Percentiles rank a stretch among this genome's conserved stretches.
These are phyloP conservation scores for Stachybotrys echinatus DNA, from an alignment of 2,329 filamentous ascomycete genomes.

Conservation along the genomic window DNA sequence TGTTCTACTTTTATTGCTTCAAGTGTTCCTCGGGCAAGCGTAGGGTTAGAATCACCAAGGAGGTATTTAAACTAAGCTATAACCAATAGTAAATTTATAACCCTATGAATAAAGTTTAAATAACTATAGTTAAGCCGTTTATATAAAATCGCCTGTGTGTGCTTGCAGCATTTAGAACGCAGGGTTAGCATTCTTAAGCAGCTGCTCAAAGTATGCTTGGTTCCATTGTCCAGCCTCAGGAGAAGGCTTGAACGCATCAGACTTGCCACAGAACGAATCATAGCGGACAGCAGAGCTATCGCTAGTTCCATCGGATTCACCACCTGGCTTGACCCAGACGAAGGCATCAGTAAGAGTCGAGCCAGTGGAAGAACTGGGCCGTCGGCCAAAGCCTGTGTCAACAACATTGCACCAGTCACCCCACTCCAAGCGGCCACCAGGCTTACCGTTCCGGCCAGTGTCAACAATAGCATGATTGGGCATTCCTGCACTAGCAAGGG, in stretches of 20 bases:
- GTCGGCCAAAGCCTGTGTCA: conserved; percentile 58
- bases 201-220: conserved; percentile 52
- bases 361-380: conserved; percentile 56
- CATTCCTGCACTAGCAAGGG: conserved; percentile 45
- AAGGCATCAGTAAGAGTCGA: conserved; percentile 57
- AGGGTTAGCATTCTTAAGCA: conserved; percentile 51
- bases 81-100: too few relatives aligned
- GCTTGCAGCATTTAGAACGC: conserved; percentile 34
- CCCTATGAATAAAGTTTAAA: too few relatives aligned
- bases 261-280: conserved; percentile 39
- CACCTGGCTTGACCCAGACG: conserved; percentile 67
- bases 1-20: too few relatives aligned
- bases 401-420: conserved; percentile 65
- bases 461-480: conserved; percentile 41
- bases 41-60: too few relatives aligned
- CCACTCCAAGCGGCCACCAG: conserved; percentile 55
- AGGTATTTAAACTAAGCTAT: too few relatives aligned
- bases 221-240: conserved; percentile 69
- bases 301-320: conserved; percentile 48
- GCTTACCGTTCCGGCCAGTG: conserved; percentile 48
- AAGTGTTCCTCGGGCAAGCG: too few relatives aligned
- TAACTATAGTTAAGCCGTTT: too few relatives aligned
- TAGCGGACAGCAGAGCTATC: conserved; percentile 36
- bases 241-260: conserved; percentile 54
- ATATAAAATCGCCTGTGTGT: too few relatives aligned